These are phyloP conservation scores for Phaffia tasmanica DNA, from an alignment of 768 basidiomycete genomes.

Conservation along the genomic window DNA sequence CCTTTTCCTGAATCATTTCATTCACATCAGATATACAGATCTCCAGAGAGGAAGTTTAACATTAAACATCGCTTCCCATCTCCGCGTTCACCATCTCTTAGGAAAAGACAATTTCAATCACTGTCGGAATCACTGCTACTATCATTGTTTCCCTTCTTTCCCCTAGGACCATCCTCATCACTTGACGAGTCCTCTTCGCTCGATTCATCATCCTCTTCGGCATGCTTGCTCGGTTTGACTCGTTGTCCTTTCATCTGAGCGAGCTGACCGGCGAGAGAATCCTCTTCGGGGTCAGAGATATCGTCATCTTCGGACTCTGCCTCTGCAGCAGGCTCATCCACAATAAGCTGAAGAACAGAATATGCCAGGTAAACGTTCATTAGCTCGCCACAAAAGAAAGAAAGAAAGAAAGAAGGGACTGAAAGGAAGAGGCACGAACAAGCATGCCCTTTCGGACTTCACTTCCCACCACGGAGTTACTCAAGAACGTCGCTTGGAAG, in stretches of 20 bases:
- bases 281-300: constrained; percentile 96
- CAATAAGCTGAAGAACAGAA: constrained; percentile 55
- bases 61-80: too few species aligned
- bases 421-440: constrained; percentile 12
- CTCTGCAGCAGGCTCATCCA: constrained; percentile 59
- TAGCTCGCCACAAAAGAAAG: background rate
- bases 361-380: background rate
- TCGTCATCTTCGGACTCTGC: constrained; percentile 62
- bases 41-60: too few species aligned
- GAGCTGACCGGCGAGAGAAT: constrained; percentile 93
- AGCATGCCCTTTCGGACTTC: constrained; percentile 57
- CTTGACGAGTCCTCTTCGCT: constrained; percentile 46
- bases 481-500: constrained; percentile 75
- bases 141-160: constrained; percentile 19
- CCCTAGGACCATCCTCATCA: constrained; percentile 34
- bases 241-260: constrained; percentile 80
- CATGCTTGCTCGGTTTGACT: constrained; percentile 61
- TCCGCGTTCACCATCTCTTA: too few species aligned
- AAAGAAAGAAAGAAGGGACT: constrained; percentile 17
- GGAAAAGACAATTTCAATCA: constrained; percentile 2
- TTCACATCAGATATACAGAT: too few species aligned
- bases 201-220: constrained; percentile 43
- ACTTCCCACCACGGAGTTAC: constrained; percentile 79
- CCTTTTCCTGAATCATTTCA: too few species aligned
- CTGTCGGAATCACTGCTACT: constrained; percentile 21